Percentiles rank a stretch among this genome's conserved stretches.
phyloP scores from a whole-genome alignment of 257 asterid genomes.

The Prunella vulgaris region DNA sequence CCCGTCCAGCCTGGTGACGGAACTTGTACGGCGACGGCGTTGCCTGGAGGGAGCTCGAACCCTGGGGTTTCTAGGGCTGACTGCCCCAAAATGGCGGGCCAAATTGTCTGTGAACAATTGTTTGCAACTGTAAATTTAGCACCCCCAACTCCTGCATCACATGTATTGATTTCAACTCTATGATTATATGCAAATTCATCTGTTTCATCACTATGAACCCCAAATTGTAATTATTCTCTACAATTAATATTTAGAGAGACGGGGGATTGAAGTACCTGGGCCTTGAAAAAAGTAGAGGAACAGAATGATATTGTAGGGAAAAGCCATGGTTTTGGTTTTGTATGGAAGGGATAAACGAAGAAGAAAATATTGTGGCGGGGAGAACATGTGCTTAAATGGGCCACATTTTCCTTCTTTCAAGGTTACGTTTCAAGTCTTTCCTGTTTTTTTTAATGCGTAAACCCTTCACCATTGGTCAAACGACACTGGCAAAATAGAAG shows the following conservation, averaged over 20 bases:
- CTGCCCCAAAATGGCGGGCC: conserved; percentile 46
- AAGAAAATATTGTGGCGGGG: too few relatives aligned
- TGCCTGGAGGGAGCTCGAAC: too few relatives aligned
- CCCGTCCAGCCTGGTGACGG: conserved; percentile 58
- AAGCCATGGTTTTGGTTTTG: not conserved
- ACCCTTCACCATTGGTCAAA: too few relatives aligned
- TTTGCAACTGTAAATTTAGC: conserved; percentile 47
- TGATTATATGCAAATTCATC: not conserved
- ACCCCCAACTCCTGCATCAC: conserved; percentile 23
- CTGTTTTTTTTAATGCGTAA: too few relatives aligned
- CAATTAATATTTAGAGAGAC: too few relatives aligned
- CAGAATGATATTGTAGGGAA: not conserved
- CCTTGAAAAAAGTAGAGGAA: conserved; percentile 8
- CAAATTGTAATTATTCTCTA: not conserved
- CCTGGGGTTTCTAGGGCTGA: too few relatives aligned
- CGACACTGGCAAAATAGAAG: too few relatives aligned
- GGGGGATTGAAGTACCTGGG: not conserved
- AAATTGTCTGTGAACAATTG: conserved; percentile 50
- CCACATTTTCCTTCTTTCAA: too few relatives aligned
- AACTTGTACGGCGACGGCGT: conserved; percentile 29
- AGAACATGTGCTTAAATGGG: too few relatives aligned
- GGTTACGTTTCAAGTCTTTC: too few relatives aligned
- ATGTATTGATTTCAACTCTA: not conserved
- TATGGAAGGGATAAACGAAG: too few relatives aligned
- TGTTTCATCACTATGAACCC: too few relatives aligned